These are phyloP conservation scores for Firmiana major DNA, from an alignment of 345 rosid genomes.

Conservation along the genomic window DNA sequence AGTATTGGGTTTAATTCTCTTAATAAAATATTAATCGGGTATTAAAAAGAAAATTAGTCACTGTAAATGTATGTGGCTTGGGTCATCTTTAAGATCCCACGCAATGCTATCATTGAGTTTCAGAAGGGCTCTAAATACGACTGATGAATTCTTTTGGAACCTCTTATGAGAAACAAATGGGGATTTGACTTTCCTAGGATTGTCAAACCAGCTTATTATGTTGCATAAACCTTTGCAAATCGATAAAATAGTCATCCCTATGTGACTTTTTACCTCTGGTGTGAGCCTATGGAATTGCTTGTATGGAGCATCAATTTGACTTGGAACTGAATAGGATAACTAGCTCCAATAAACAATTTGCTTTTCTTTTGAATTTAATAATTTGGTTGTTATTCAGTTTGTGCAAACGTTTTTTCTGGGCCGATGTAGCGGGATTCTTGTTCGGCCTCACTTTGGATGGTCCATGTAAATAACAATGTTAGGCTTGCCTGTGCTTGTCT, in stretches of 20 bases:
- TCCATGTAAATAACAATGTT: conserved; percentile 60
- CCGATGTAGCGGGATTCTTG: conserved; percentile 53
- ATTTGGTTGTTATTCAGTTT: conserved; percentile 42
- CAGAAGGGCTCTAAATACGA: neutral
- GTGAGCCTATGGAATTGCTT: neutral
- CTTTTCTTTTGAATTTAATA: conserved; percentile 26
- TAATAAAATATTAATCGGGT: neutral
- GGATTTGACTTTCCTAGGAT: neutral
- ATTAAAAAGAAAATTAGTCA: neutral
- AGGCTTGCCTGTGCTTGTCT: conserved; percentile 80
- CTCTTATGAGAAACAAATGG: neutral
- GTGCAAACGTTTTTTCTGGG: conserved; percentile 42
- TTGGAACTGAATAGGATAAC: conserved; percentile 14
- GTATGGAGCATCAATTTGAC: neutral
- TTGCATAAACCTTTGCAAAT: conserved; percentile 11
- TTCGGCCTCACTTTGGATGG: conserved; percentile 40
- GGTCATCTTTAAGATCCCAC: too few species aligned
- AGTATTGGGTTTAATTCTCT: neutral
- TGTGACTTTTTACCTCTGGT: neutral
- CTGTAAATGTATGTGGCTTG: neutral
- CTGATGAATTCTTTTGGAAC: neutral
- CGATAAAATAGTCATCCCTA: neutral
- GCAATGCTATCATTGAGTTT: neutral
- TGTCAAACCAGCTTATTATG: neutral
- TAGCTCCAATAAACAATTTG: neutral